These are phyloP conservation scores for Sergeia podlipaevii DNA, from an alignment of 208 protist genomes.

Conservation along the genomic window DNA sequence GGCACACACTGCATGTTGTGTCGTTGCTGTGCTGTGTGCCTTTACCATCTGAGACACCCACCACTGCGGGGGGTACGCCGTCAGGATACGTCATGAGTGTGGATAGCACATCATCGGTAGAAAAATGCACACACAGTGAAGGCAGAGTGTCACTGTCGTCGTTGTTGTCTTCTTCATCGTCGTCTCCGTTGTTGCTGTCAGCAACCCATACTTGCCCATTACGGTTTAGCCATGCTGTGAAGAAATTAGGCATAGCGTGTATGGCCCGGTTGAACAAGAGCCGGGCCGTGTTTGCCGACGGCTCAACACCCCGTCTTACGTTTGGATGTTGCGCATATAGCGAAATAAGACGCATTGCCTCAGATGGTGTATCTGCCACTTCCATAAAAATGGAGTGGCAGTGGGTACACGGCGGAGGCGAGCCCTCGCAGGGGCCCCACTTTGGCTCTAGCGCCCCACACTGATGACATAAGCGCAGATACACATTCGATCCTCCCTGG, in stretches of 20 bases:
- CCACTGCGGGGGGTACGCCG: not conserved
- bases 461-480: too few species aligned
- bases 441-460: too few species aligned
- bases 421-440: too few species aligned
- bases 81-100: constrained; percentile 2
- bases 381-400: too few species aligned
- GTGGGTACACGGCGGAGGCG: too few species aligned
- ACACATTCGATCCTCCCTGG: too few species aligned
- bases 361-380: too few species aligned
- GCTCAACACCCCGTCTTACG: not conserved
- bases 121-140: not conserved
- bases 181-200: not conserved
- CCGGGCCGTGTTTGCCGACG: not conserved
- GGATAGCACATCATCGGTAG: constrained; percentile 3
- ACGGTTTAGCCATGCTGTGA: not conserved
- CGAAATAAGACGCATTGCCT: too few species aligned
- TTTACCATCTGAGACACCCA: not conserved
- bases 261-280: not conserved
- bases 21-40: not conserved
- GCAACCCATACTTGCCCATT: not conserved
- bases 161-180: not conserved
- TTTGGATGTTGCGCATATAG: not conserved
- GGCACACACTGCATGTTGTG: constrained; percentile 17
- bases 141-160: not conserved
- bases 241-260: not conserved